Conservation (phyloP, 495 filamentous ascomycete genomes). For the Thozetella sp. region DNA sequence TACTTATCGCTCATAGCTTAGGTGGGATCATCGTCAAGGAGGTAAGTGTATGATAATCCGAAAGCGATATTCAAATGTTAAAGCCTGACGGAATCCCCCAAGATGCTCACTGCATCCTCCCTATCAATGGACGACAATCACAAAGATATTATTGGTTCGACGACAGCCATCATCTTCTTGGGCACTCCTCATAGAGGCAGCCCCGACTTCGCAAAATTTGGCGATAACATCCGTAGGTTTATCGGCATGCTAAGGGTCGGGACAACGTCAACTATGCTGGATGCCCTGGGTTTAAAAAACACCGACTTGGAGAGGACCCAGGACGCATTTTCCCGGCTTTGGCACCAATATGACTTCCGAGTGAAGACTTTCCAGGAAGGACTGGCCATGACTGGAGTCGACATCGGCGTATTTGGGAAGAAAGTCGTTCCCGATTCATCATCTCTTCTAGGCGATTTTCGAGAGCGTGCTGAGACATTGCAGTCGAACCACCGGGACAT, state of each 20-base stretch:
- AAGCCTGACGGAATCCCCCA: neutral
- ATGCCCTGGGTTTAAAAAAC: constrained; percentile 1
- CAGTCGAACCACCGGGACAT: constrained; percentile 18
- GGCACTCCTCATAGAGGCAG: constrained; percentile 36
- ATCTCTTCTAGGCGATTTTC: constrained; percentile 16
- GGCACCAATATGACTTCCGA: constrained; percentile 7
- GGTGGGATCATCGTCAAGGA: neutral
- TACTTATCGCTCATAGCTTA: constrained; percentile 34
- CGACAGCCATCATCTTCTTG: constrained; percentile 32
- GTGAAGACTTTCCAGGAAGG: constrained; percentile 11
- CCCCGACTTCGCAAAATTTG: constrained; percentile 4
- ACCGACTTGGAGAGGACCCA: constrained; percentile 4
- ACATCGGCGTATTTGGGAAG: neutral
- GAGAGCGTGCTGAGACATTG: constrained; percentile 16
- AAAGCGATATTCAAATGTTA: neutral
- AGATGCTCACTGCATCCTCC: neutral
- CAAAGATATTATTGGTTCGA: constrained; percentile 24
- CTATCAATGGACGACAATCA: neutral
- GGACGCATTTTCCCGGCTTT: constrained; percentile 7
- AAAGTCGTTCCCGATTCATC: constrained; percentile 25
- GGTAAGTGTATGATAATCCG: neutral
- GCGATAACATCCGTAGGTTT: neutral
- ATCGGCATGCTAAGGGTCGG: neutral
- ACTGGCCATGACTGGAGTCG: neutral
- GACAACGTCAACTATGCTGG: neutral